Percentiles rank a stretch among this genome's conserved stretches.
phyloP scores from a whole-genome alignment of 2,329 filamentous ascomycete species.

The Orbilia ellipsospora region DNA sequence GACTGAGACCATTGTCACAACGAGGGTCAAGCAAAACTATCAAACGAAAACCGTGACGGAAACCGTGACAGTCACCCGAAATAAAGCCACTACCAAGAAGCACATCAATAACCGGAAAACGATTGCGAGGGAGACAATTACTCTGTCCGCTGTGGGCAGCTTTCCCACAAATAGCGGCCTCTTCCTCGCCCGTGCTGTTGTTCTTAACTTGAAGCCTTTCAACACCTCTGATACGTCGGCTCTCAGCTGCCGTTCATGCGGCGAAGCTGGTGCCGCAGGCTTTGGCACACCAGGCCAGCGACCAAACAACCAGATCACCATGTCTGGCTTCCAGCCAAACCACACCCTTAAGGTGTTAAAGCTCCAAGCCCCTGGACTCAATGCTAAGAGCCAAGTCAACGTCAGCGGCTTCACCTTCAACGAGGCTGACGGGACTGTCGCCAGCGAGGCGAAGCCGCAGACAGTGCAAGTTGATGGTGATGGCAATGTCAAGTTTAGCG shows the following conservation, averaged over 20 bases:
- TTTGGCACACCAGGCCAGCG: slow-evolving; percentile 18
- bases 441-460: slow-evolving; percentile 1
- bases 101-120: neutral
- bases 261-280: neutral
- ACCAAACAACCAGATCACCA: slow-evolving; percentile 8
- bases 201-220: slow-evolving; percentile 41
- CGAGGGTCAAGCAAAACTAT: neutral
- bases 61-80: slow-evolving; percentile 13
- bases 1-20: slow-evolving; percentile 2
- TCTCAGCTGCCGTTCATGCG: slow-evolving; percentile 41
- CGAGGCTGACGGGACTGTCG: slow-evolving; percentile 20
- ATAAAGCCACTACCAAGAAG: slow-evolving; percentile 5
- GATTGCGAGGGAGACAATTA: slow-evolving; percentile 5
- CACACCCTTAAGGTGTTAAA: slow-evolving; percentile 35
- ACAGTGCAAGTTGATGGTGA: slow-evolving; percentile 18
- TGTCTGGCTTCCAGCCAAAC: slow-evolving; percentile 40
- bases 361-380: slow-evolving; percentile 36
- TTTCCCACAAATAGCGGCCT: slow-evolving; percentile 13
- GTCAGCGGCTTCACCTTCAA: slow-evolving; percentile 41
- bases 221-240: slow-evolving; percentile 30
- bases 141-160: neutral
- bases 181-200: slow-evolving; percentile 45
- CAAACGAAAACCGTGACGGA: slow-evolving; percentile 8
- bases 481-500: slow-evolving; percentile 22
- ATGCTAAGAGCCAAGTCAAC: slow-evolving; percentile 39